Base-by-base conservation (phyloP, 768 basidiomycete species). In the Naganishia vaughanmartiniae region DNA sequence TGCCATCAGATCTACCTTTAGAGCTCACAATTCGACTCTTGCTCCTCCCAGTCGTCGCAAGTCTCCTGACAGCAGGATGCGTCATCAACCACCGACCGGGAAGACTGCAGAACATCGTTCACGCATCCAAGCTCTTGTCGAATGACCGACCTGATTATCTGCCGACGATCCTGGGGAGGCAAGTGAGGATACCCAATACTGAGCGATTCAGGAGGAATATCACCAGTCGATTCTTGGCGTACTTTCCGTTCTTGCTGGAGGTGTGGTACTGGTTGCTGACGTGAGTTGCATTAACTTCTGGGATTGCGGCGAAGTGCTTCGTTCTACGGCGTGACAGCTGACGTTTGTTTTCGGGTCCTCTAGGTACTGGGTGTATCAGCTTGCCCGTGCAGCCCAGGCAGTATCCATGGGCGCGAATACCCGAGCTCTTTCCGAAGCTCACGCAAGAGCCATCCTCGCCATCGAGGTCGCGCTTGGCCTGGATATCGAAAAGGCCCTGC, bases 201-300 rank as follows among this genome's bases (percentile, higher is more conserved):
- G 70, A 51, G 33, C 66, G 72, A 57, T 77, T 75, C 65, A 70
- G 74, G 57, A 71, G 72, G 73, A 73, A 71, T 30, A 39, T 77
- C 5, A 69, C 56, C 12, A 70, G 67, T 54, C 67, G 76, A 48
- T 73, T 77, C 63, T 60, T 77, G 69, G 74, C 67, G 2, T 74
- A 75, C 70, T 77, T 77, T 63, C 76, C 76, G 7, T 77, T 77
- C 71, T 67, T 77, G 65, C 42, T 77, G 73, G 76, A 77, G 31
- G 75, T 77, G 15, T 77, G 76, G 76, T 77, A 77, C 56, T 77
- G 76, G 76, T 66, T 77, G 28, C 66, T 77, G 34, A 77, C 76
- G 76, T 77, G 67, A 72, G 76, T 71, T 2, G 42, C 39, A n/a
- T 51, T 42, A 21, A 7, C 36, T 55, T 33, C 28, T 4, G 36